These are phyloP conservation scores for Acer saccharum DNA, from an alignment of 345 rosid genomes.

Conservation along the genomic window DNA sequence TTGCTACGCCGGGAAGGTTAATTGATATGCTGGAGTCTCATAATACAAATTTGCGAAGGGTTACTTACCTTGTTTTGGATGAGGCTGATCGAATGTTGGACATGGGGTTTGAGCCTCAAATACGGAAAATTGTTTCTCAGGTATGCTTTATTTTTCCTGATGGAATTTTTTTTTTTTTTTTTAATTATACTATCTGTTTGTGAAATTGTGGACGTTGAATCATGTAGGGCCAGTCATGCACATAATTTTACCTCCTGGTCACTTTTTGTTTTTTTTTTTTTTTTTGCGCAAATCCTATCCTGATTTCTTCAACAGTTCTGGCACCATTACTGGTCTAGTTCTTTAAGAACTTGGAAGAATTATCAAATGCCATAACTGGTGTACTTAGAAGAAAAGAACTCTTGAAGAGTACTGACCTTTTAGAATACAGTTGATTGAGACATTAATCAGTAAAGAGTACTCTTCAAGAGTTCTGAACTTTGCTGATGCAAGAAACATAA, in stretches of 20 bases:
- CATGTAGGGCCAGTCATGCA: background rate
- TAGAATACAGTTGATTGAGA: background rate
- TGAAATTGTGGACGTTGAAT: background rate
- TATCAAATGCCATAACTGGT: background rate
- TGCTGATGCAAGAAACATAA: background rate
- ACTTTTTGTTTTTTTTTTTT: background rate
- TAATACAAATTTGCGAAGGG: constrained; percentile 90
- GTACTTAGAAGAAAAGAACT: background rate
- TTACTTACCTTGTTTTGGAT: constrained; percentile 96
- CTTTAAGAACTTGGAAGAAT: background rate
- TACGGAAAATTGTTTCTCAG: constrained; percentile 87
- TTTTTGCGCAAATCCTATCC: background rate
- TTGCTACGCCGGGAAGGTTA: constrained; percentile 99
- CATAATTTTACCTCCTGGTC: background rate
- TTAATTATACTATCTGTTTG: background rate
- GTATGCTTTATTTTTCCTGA: constrained; percentile 29
- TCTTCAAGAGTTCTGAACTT: background rate
- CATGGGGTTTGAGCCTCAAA: constrained; percentile 99
- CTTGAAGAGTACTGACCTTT: background rate
- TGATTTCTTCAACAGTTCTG: background rate
- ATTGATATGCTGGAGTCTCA: constrained; percentile 98
- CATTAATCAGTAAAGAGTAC: background rate
- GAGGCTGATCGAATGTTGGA: constrained; percentile 99
- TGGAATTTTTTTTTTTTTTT: background rate
- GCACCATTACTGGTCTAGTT: background rate